These are phyloP conservation scores for Malus asiatica DNA, from an alignment of 306 rosid genomes.

Conservation along the genomic window DNA sequence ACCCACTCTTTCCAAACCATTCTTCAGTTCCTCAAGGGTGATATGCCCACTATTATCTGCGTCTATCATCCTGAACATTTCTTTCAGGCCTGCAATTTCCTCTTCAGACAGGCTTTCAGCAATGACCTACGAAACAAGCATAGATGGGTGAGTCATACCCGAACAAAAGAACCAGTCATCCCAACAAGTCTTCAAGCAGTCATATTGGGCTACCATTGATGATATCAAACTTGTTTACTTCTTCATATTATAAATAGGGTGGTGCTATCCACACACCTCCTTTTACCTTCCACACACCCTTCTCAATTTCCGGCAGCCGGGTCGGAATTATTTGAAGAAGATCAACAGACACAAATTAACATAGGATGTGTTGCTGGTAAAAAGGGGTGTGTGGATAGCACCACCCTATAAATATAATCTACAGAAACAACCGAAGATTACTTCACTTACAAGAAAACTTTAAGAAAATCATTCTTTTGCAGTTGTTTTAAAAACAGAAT, in stretches of 20 bases:
- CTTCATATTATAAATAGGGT: not conserved
- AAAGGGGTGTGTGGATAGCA: too few species aligned
- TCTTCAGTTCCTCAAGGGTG: slow-evolving; percentile 79
- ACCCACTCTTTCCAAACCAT: slow-evolving; percentile 83
- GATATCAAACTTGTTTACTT: not conserved
- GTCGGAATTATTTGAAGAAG: too few species aligned
- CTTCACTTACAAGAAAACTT: not conserved
- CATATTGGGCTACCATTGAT: not conserved
- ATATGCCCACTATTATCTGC: slow-evolving; percentile 84
- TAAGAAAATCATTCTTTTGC: not conserved
- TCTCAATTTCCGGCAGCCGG: too few species aligned
- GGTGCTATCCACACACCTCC: too few species aligned
- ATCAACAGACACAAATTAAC: too few species aligned
- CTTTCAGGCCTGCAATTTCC: slow-evolving; percentile 88
- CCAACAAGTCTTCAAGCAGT: not conserved
- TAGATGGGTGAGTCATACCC: slow-evolving; percentile 21
- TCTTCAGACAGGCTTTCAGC: slow-evolving; percentile 90
- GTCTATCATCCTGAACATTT: slow-evolving; percentile 93
- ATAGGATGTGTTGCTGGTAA: too few species aligned
- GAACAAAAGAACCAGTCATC: not conserved
- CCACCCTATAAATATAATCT: too few species aligned
- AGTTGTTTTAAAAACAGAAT: not conserved
- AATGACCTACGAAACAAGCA: slow-evolving; percentile 52
- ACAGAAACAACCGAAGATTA: not conserved
- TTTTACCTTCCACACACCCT: too few species aligned